A percentile compares a stretch with the other conserved stretches of the same genome.
These are phyloP conservation scores for Populus nigra DNA, from an alignment of 345 rosid genomes.

Conservation along the genomic window DNA sequence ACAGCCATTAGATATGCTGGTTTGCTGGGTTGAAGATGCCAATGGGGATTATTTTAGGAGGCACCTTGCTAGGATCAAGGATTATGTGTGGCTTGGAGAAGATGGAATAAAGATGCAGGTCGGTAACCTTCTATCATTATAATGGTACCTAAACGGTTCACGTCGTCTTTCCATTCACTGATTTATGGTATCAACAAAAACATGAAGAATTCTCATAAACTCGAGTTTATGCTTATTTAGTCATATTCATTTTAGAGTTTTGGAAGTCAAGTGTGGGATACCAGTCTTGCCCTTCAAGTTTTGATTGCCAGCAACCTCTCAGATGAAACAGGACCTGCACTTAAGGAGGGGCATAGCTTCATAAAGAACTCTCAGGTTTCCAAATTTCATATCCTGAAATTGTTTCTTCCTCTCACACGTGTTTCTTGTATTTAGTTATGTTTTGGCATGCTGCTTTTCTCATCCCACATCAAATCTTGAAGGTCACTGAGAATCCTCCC, in stretches of 20 bases:
- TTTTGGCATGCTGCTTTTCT: neutral
- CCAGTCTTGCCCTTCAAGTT: conserved; percentile 19
- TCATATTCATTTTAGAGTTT: conserved; percentile 9
- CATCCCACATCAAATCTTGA: neutral
- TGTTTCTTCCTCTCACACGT: neutral
- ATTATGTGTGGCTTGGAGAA: conserved; percentile 16
- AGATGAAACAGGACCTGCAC: conserved; percentile 7
- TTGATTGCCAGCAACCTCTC: conserved; percentile 10
- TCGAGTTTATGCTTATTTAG: too few species aligned
- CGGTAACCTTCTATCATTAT: neutral
- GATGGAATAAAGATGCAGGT: conserved; percentile 23
- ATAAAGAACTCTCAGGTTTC: conserved; percentile 21
- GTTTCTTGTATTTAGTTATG: neutral
- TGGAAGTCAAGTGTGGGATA: conserved; percentile 26
- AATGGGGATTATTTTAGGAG: conserved; percentile 20
- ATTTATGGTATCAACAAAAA: too few species aligned
- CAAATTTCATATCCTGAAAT: neutral
- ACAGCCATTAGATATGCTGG: conserved; percentile 27
- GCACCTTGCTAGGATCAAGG: conserved; percentile 18
- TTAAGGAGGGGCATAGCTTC: conserved; percentile 18
- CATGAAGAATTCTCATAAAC: too few species aligned
- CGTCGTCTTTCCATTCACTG: too few species aligned
- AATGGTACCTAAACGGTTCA: neutral
- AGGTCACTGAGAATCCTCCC: conserved; percentile 12
- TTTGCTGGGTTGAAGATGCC: conserved; percentile 40